Percentiles rank a stretch among this genome's conserved stretches.
Conservation (phyloP, 257 asterid genomes). For the Fraxinus anomala region DNA sequence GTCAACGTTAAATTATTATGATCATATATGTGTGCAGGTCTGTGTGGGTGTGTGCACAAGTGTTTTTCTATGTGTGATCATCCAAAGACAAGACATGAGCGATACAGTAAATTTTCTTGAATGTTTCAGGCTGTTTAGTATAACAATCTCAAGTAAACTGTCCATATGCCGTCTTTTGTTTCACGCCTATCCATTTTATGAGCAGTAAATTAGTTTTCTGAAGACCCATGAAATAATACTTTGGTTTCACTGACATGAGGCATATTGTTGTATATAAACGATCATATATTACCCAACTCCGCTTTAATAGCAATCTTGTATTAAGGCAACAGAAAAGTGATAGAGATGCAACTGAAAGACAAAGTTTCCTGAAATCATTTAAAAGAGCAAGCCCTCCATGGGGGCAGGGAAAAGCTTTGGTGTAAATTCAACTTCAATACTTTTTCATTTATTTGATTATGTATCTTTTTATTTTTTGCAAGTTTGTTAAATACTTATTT, state of each 20-base stretch:
- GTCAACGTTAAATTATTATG: background rate
- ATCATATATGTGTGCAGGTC: background rate
- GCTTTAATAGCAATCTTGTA: background rate
- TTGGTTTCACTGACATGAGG: background rate
- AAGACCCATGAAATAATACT: background rate
- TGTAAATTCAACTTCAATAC: background rate
- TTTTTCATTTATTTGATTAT: background rate
- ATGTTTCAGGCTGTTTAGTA: background rate
- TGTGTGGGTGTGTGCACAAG: background rate
- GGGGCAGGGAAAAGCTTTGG: background rate
- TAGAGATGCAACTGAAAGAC: background rate
- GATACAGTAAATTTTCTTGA: background rate
- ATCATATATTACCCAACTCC: background rate
- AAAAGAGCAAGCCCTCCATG: background rate
- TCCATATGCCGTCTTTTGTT: background rate
- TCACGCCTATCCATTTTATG: background rate
- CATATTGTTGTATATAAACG: background rate
- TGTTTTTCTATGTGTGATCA: background rate
- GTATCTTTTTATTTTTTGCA: background rate
- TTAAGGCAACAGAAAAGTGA: background rate
- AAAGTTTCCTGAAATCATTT: background rate
- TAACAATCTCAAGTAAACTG: background rate
- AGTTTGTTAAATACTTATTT: background rate
- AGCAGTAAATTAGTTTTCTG: background rate
- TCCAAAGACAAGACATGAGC: background rate